phyloP scores from a whole-genome alignment of 768 basidiomycete genomes.

The Lentinula guzmanii region DNA sequence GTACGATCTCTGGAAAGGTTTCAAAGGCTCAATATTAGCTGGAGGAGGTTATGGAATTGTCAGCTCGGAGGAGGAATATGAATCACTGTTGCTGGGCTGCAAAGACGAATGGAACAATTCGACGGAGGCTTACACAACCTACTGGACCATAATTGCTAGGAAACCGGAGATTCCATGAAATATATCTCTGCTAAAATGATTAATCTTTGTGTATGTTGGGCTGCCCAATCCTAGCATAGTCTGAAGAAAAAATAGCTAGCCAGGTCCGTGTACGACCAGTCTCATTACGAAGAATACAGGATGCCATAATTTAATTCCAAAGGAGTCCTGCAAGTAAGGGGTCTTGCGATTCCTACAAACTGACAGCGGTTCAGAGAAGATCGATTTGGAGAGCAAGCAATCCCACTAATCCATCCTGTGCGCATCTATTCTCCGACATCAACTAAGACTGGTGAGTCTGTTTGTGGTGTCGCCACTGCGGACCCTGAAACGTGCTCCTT shows the following conservation, averaged over 20 bases:
- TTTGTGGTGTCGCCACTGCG: not conserved
- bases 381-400: not conserved
- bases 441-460: not conserved
- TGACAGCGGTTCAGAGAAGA: not conserved
- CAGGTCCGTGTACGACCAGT: too few species aligned
- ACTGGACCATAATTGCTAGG: not conserved
- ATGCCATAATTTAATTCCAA: not conserved
- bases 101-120: not conserved
- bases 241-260: too few species aligned
- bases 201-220: too few species aligned
- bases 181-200: too few species aligned
- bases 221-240: too few species aligned
- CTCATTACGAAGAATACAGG: not conserved
- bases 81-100: not conserved
- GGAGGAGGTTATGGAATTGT: constrained; percentile 1
- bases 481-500: not conserved
- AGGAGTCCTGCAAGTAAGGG: not conserved
- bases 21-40: not conserved
- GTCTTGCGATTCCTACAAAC: not conserved
- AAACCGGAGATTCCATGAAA: not conserved
- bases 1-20: not conserved
- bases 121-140: not conserved
- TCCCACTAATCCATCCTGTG: not conserved
- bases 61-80: not conserved
- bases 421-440: not conserved